Conservation (phyloP, 2,329 filamentous ascomycete species). For the Fusarium beomiforme region DNA sequence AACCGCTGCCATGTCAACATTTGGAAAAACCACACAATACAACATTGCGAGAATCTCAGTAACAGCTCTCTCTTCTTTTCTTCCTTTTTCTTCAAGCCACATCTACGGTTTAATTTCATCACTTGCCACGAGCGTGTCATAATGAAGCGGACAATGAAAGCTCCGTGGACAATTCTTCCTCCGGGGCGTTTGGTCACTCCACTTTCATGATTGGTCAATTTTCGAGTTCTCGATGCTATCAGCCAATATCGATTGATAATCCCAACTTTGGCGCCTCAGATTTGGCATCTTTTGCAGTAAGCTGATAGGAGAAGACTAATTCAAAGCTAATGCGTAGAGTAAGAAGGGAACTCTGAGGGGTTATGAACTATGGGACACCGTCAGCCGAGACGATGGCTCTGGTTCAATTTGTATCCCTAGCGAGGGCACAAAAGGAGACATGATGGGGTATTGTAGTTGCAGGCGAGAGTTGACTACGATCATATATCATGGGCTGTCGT, state of each 20-base stretch:
- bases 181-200: neutral
- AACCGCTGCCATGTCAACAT: no score
- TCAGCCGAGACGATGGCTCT: no score
- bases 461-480: no score
- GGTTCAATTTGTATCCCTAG: no score
- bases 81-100: no score
- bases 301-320: no score
- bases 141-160: neutral
- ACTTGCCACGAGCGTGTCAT: neutral
- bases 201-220: neutral
- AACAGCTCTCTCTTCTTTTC: no score
- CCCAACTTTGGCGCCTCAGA: no score
- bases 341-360: fast-evolving
- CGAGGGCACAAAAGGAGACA: neutral
- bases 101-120: fast-evolving
- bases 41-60: no score
- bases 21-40: no score
- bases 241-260: neutral
- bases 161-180: neutral
- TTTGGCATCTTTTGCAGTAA: no score
- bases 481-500: neutral
- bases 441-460: neutral
- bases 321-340: fast-evolving
- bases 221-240: neutral
- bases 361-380: no score